Percentiles rank a stretch among this genome's conserved stretches.
These are phyloP conservation scores for Phytophthora macrochlamydospora DNA, from an alignment of 352 stramenopile species.

Conservation along the genomic window DNA sequence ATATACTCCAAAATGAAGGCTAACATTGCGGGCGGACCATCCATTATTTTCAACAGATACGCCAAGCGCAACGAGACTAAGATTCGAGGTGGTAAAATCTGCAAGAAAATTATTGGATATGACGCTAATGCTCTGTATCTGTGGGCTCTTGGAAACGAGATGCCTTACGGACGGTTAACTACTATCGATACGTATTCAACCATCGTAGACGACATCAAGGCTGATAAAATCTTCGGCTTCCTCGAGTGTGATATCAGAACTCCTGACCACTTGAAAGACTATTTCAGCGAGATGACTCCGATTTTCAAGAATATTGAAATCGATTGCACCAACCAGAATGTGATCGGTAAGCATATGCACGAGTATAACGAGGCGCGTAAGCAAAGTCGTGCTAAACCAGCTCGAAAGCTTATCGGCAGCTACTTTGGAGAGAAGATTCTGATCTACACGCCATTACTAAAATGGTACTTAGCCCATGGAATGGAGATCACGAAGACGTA, in stretches of 20 bases:
- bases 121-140: constrained; percentile 39
- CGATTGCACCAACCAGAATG: background rate
- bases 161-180: constrained; percentile 29
- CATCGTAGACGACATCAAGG: constrained; percentile 19
- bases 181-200: background rate
- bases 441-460: constrained; percentile 36
- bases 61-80: constrained; percentile 15
- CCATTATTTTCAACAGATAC: constrained; percentile 8
- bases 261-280: constrained; percentile 29
- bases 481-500: constrained; percentile 32
- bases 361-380: background rate
- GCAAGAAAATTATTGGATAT: constrained; percentile 9
- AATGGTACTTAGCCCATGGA: constrained; percentile 41
- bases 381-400: constrained; percentile 20
- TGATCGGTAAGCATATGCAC: background rate
- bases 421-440: constrained; percentile 42
- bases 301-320: constrained; percentile 17
- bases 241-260: constrained; percentile 41
- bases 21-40: background rate
- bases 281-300: constrained; percentile 36
- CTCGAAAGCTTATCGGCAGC: constrained; percentile 28
- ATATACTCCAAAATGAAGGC: background rate
- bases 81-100: background rate
- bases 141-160: constrained; percentile 26
- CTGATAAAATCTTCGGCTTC: constrained; percentile 39